Conservation (phyloP, 371 early-diverging fungal species). For the Mortierella sp. region DNA sequence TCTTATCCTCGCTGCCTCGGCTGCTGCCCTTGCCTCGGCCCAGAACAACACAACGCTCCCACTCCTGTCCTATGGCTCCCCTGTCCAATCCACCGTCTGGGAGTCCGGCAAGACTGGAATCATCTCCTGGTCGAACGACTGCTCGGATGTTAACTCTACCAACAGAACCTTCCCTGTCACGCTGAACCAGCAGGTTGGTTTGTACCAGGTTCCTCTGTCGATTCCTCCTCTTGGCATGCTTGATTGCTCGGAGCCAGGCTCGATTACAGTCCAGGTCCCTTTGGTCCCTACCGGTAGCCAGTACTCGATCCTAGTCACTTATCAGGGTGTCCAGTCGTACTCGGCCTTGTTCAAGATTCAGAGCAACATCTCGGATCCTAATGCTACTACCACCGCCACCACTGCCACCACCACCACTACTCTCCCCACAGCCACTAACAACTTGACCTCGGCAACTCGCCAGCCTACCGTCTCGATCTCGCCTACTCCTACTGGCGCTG, state of each 20-base stretch:
- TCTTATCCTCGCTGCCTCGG: constrained; percentile 22
- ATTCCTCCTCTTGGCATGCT: constrained; percentile 21
- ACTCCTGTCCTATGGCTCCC: constrained; percentile 19
- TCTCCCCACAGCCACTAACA: neutral
- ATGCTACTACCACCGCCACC: constrained; percentile 4
- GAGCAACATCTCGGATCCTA: constrained; percentile 18
- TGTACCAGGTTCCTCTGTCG: constrained; percentile 6
- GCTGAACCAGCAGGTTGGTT: constrained; percentile 15
- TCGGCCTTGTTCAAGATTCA: constrained; percentile 43
- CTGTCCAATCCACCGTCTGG: constrained; percentile 28
- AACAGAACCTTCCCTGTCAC: constrained; percentile 22
- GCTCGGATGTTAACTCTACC: constrained; percentile 2
- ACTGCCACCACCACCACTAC: constrained; percentile 4
- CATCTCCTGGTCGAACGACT: constrained; percentile 22
- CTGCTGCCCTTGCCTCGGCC: constrained; percentile 32
- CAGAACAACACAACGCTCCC: neutral
- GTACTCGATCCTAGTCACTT: constrained; percentile 40
- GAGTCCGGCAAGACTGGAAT: constrained; percentile 6
- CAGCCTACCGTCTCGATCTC: neutral
- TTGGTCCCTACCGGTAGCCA: constrained; percentile 13
- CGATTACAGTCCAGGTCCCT: constrained; percentile 21
- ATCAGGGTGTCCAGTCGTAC: constrained; percentile 23
- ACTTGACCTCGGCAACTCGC: neutral
- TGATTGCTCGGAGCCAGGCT: constrained; percentile 23
- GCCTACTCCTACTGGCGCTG: constrained; percentile 14